Evolutionary conservation across 1,284 basidiomycete genomes (phyloP).

Genomic region (Cutaneotrichosporon daszewskae): DNA sequence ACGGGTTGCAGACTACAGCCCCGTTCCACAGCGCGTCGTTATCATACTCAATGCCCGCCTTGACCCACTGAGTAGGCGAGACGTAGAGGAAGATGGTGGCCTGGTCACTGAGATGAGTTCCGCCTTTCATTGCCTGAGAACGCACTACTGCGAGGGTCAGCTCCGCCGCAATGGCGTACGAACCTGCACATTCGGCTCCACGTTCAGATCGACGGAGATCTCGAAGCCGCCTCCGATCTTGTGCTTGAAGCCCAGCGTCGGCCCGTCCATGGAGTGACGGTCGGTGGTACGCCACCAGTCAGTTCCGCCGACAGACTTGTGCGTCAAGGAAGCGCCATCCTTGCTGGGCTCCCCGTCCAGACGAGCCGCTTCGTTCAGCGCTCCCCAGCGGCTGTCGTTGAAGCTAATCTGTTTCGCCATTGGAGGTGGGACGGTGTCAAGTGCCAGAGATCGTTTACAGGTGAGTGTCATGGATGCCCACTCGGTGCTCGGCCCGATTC

Average conservation of each 20-base stretch:
- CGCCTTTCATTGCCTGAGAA: neutral
- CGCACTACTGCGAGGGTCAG: constrained; percentile 3
- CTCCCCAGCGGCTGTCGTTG: constrained; percentile 5
- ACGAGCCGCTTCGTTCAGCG: neutral
- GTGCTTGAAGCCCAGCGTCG: constrained; percentile 19
- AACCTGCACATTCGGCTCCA: constrained; percentile 19
- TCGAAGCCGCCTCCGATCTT: constrained; percentile 18
- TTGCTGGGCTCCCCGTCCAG: constrained; percentile 5
- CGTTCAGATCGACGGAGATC: constrained; percentile 20
- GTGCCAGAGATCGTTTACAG: no score
- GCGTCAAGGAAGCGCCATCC: constrained; percentile 3
- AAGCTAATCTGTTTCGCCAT: constrained; percentile 8
- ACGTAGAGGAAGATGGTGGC: constrained; percentile 25
- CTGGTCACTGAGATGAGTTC: constrained; percentile 26
- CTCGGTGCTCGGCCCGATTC: no score
- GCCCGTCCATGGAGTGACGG: constrained; percentile 17
- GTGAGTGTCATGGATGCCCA: no score
- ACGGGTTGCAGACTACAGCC: constrained; percentile 26
- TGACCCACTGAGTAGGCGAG: constrained; percentile 25
- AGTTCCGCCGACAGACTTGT: constrained; percentile 11
- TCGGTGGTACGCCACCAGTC: constrained; percentile 33
- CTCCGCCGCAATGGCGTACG: neutral
- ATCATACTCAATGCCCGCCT: constrained; percentile 30
- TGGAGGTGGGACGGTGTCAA: no score
- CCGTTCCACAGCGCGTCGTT: constrained; percentile 25